Base-by-base conservation (phyloP, 257 asterid species). In the Fraxinus pennsylvanica region DNA sequence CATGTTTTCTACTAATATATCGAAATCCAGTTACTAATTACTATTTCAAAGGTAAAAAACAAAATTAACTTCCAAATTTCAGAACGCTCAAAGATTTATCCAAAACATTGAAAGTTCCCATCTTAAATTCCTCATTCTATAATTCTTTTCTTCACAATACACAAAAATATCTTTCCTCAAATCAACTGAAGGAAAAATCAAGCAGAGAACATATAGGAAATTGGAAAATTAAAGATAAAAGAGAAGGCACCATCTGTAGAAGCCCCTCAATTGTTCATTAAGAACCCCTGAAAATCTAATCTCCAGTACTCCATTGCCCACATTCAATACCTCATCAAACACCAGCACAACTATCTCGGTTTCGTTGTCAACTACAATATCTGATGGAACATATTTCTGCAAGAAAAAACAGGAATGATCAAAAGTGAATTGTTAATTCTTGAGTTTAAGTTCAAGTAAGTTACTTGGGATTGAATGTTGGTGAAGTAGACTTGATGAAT, bases 321-420 rank as follows among this genome's bases (percentile, higher is more conserved):
- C 75, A 32, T 35, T 75, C 84, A 83, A 73, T 12, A 32, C 59
- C 39, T 86, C 84, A 30, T 74, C 82, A 76, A 86, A 86, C 36
- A 54, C 83, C 73, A 83, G 73, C 39, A 82, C 84, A 50, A 85
- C 71, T 21, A 82, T 85, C 82, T 85, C 86, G 70, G 82, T 81
- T 65, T 78, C 83, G 70, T 68, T 74, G 61, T 77, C 87, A 75
- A 82, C 77, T 67, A 85, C 33, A 35, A 77, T 47, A 74, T 80
- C 83, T 29, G 39, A 22, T 67, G 88, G 86, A 80, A 82, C 79
- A 76, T 74, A 69, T 78, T 85, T 79, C 86, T 85, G 82, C 83
- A 81, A 75, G 14, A n/a, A 68, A 68, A 68, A 6, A 25, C 2
- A 22, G 33, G 50, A 54, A 21, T 57, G 27, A 57, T 57, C 21